Conservation (phyloP, 371 early-diverging fungal species). For the Nematocida sp. region DNA sequence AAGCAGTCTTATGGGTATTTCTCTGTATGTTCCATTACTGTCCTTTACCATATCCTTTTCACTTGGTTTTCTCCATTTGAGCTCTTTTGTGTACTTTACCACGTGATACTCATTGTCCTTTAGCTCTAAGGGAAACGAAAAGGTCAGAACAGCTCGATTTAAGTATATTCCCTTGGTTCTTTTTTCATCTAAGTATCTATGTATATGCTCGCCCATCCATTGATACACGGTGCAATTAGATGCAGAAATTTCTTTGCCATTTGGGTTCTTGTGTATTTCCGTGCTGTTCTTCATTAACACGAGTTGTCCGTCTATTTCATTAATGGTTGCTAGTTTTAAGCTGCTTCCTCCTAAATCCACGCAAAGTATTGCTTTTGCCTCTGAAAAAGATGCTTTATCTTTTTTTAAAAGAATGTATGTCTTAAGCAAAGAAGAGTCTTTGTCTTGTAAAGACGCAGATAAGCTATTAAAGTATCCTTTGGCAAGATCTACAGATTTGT, state of each 20-base stretch:
- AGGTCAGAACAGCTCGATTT: conserved; percentile 20
- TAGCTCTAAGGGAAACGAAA: conserved; percentile 38
- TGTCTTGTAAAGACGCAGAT: background rate
- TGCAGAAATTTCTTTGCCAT: background rate
- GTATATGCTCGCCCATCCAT: conserved; percentile 46
- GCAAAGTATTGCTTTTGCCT: conserved; percentile 5
- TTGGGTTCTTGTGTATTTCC: conserved; percentile 12
- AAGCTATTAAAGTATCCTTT: background rate
- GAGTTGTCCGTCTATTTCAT: background rate
- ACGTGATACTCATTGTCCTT: background rate
- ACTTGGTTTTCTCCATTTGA: conserved; percentile 20
- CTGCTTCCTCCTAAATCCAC: conserved; percentile 49
- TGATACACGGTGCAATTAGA: conserved; percentile 20
- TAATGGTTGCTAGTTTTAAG: conserved; percentile 18
- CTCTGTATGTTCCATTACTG: background rate
- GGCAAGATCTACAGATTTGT: background rate
- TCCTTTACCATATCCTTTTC: too few species aligned
- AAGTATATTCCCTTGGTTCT: background rate
- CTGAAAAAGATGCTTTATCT: background rate
- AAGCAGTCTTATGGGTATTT: conserved; percentile 39
- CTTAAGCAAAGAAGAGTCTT: conserved; percentile 1
- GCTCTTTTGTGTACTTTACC: conserved; percentile 36
- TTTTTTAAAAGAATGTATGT: conserved; percentile 23
- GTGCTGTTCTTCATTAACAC: background rate
- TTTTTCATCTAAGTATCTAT: background rate